These are phyloP conservation scores for Beauveria sp. DNA, from an alignment of 2,329 filamentous ascomycete genomes.

Conservation along the genomic window DNA sequence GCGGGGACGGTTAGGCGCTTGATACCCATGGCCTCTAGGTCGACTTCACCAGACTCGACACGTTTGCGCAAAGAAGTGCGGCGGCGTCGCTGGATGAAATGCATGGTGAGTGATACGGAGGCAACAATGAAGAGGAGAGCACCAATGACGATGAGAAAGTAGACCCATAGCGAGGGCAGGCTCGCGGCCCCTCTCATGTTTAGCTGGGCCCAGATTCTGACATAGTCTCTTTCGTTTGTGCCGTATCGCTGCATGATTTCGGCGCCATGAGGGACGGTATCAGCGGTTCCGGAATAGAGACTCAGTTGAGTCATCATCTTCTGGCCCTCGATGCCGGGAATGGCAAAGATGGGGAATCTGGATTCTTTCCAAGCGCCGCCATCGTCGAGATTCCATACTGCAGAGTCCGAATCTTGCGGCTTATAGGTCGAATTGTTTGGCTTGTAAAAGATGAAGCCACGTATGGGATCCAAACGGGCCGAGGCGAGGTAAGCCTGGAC, in stretches of 20 bases:
- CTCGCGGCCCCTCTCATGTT: conserved; percentile 37
- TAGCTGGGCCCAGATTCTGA: conserved; percentile 53
- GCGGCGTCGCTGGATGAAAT: conserved; percentile 65
- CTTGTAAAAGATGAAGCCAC: conserved; percentile 57
- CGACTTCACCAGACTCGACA: conserved; percentile 70
- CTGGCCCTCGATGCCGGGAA: conserved; percentile 60
- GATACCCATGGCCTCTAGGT: conserved; percentile 79
- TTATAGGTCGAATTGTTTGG: conserved; percentile 47
- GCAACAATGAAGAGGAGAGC: conserved; percentile 63
- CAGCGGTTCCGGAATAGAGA: conserved; percentile 70
- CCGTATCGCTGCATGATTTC: conserved; percentile 49
- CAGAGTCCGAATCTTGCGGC: conserved; percentile 58
- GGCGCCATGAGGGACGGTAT: conserved; percentile 48
- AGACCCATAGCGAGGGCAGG: conserved; percentile 75
- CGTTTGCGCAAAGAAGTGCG: conserved; percentile 60
- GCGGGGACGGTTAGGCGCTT: conserved; percentile 72
- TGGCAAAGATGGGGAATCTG: conserved; percentile 80
- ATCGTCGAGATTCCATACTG: conserved; percentile 64
- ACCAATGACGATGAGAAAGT: conserved; percentile 62
- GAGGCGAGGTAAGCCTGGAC: conserved; percentile 63
- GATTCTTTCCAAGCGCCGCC: conserved; percentile 60
- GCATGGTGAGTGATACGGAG: conserved; percentile 64
- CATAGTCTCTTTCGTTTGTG: conserved; percentile 49
- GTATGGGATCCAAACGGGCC: conserved; percentile 49
- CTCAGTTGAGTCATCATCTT: conserved; percentile 65